Evolutionary conservation across 2,329 filamentous ascomycete genomes (phyloP), one percentile per base, ranked within the genome.

Genomic region (Acephala macrosclerotiorum): DNA sequence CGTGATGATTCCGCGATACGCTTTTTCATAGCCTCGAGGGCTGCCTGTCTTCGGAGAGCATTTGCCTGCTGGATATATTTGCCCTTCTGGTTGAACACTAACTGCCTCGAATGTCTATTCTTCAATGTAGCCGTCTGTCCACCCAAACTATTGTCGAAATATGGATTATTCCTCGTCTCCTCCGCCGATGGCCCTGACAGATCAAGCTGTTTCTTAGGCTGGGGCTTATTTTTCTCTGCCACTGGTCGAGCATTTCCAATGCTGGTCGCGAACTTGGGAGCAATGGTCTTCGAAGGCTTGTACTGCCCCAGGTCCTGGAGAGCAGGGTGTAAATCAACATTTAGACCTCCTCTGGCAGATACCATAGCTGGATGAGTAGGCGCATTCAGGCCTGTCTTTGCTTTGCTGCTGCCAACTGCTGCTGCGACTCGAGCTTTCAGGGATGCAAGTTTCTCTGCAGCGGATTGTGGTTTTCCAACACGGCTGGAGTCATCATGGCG

Each of bases 21-120:
- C 82, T 91, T 94, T 80, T 98, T 98, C 89, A 99, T 95, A 68
- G 91, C 91, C 82, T 99, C 96, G 33, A 99, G 83, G 59, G 91
- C 91, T 49, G 91, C 93, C 79, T 97, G 94, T 66, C 93, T 88
- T 68, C 96, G 90, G 60, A 97, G 82, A 64, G 94, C 94, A 77
- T 93, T 95, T 8, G 92, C 96, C 79, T 98, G 95, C 70, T 94
- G 91, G 66, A 98, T 97, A 75, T 97, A 98, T 84, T 98, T 98
- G 61, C 96, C 96, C 78, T 97, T 96, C 72, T 94, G 90, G 74
- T 97, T 97, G 83, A 99, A 98, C 14, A 93, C 82, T 20, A 99
- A 84, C 70, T 92, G 89, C 66, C 92, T 89, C 12, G 93, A 87
- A 69, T 91, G 85, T 59, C 94, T 86, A 42, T 85, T 83, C 72